Conservation (phyloP, 371 early-diverging fungal species). For the Entomophthora muscae region DNA sequence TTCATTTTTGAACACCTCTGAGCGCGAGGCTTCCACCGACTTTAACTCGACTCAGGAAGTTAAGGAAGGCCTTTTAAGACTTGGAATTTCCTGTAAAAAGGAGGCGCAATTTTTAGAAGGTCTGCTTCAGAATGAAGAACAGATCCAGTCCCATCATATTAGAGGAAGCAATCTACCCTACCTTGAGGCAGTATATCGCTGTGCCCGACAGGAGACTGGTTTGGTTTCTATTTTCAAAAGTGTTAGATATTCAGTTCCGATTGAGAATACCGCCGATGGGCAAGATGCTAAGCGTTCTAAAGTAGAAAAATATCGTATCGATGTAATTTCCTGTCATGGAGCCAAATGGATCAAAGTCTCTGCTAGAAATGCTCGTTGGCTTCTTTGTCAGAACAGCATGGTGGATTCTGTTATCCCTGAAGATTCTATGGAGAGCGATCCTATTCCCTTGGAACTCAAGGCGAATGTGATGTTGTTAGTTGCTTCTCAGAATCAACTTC, state of each 20-base stretch:
- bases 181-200: not conserved
- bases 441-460: not conserved
- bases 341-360: not conserved
- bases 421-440: not conserved
- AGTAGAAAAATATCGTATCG: not conserved
- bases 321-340: not conserved
- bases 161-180: not conserved
- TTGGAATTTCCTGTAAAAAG: not conserved
- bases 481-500: not conserved
- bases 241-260: not conserved
- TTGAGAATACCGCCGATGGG: not conserved
- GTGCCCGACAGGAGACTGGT: not conserved
- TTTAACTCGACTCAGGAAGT: not conserved
- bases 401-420: not conserved
- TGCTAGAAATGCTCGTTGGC: not conserved
- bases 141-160: not conserved
- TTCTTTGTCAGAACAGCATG: not conserved
- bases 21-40: not conserved
- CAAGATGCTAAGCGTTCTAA: not conserved
- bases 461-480: not conserved
- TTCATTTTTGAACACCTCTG: not conserved
- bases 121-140: not conserved
- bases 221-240: not conserved
- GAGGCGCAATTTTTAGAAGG: not conserved
- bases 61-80: not conserved